A percentile compares a stretch with the other conserved stretches of the same genome.
Conservation (phyloP, 1,139 yeast genomes). For the Hanseniaspora uvarum region DNA sequence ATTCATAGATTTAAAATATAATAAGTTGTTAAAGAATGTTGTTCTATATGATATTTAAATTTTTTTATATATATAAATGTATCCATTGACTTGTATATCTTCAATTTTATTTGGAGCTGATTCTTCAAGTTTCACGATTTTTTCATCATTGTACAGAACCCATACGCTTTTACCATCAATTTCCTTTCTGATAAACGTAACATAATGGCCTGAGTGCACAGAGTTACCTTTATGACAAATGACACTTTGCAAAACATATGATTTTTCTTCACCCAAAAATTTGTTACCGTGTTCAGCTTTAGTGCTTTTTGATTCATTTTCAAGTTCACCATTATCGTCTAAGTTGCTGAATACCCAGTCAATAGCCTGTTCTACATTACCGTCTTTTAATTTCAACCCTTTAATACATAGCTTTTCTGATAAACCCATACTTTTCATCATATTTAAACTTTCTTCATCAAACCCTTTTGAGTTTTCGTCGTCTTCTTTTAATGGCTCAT, state of each 20-base stretch:
- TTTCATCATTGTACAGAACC: slow-evolving; percentile 89
- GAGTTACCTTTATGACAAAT: slow-evolving; percentile 92
- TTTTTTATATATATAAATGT: slow-evolving; percentile 38
- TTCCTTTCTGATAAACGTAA: slow-evolving; percentile 55
- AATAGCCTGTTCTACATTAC: slow-evolving; percentile 64
- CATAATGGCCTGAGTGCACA: slow-evolving; percentile 94
- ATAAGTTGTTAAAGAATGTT: neutral
- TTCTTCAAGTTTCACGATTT: slow-evolving; percentile 59
- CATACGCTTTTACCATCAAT: slow-evolving; percentile 43
- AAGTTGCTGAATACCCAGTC: slow-evolving; percentile 83
- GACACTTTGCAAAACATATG: slow-evolving; percentile 55
- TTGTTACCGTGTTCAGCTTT: slow-evolving; percentile 24
- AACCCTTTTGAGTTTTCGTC: slow-evolving; percentile 30
- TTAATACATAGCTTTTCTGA: slow-evolving; percentile 49
- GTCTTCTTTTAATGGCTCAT: slow-evolving; percentile 38
- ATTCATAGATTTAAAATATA: neutral
- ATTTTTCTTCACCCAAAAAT: slow-evolving; percentile 25
- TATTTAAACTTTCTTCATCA: slow-evolving; percentile 42
- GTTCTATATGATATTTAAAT: neutral
- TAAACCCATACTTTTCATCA: slow-evolving; percentile 62
- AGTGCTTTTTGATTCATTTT: slow-evolving; percentile 20
- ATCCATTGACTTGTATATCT: slow-evolving; percentile 55
- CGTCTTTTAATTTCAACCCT: slow-evolving; percentile 51
- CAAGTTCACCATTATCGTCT: slow-evolving; percentile 47
- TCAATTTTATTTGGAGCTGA: slow-evolving; percentile 44